These are phyloP conservation scores for Pelargonium australe DNA, from an alignment of 441 rosid genomes.

Conservation along the genomic window DNA sequence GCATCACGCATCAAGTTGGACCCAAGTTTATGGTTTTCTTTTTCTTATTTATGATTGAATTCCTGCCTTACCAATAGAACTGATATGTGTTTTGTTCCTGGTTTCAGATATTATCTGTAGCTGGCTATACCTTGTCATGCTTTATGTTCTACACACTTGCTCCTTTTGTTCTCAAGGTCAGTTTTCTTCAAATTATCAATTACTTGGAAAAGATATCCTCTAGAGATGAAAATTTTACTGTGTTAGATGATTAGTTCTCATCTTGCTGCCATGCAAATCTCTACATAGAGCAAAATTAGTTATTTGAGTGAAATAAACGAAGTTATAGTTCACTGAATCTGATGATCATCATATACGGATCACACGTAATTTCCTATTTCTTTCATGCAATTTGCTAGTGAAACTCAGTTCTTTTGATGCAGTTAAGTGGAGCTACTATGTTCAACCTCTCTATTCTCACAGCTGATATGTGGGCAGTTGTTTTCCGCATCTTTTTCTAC, in stretches of 20 bases:
- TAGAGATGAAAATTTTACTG: neutral
- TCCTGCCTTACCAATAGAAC: neutral
- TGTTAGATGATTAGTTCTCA: neutral
- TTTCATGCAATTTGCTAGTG: neutral
- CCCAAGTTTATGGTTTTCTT: neutral
- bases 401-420: neutral
- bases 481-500: conserved; percentile 43
- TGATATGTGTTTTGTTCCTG: neutral
- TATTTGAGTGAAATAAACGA: too few relatives aligned
- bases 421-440: conserved; percentile 56
- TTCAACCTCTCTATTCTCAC: conserved; percentile 56
- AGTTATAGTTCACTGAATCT: too few relatives aligned
- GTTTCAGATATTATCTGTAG: conserved; percentile 37
- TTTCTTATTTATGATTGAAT: neutral
- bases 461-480: conserved; percentile 65
- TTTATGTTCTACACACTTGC: conserved; percentile 35
- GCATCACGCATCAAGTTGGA: too few relatives aligned
- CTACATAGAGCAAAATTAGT: too few relatives aligned
- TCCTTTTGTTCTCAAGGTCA: conserved; percentile 47
- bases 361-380: too few relatives aligned
- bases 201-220: neutral
- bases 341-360: too few relatives aligned
- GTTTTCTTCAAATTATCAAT: neutral
- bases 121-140: conserved; percentile 28
- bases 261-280: too few relatives aligned